Percentiles rank a stretch among this genome's conserved stretches.
These are phyloP conservation scores for Botrytis cinerea DNA, from an alignment of 2,329 filamentous ascomycete genomes.

Conservation along the genomic window DNA sequence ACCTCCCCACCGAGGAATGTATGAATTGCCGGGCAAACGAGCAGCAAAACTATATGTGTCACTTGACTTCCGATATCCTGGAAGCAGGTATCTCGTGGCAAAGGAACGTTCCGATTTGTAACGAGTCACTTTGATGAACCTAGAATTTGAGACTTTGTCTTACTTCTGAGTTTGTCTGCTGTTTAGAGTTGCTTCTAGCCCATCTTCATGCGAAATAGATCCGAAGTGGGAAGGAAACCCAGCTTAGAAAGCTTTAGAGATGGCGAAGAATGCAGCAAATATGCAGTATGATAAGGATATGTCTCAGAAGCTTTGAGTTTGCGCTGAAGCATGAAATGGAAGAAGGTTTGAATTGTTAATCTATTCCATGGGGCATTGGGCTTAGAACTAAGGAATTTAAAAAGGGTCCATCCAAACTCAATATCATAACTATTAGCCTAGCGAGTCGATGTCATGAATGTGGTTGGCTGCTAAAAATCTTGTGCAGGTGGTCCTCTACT, in stretches of 20 bases:
- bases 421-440: neutral
- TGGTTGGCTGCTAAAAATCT: constrained; percentile 24
- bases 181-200: neutral
- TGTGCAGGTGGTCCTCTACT: constrained; percentile 5
- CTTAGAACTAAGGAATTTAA: neutral
- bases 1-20: neutral
- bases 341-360: neutral
- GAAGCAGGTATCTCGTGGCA: constrained; percentile 26
- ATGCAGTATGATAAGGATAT: neutral
- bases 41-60: constrained; percentile 15
- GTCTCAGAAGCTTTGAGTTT: constrained; percentile 3
- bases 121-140: constrained; percentile 21
- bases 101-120: constrained; percentile 21
- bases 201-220: constrained; percentile 6
- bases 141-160: constrained; percentile 17
- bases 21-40: neutral
- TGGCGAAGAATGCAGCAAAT: constrained; percentile 11
- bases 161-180: constrained; percentile 2
- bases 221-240: neutral
- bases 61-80: constrained; percentile 27
- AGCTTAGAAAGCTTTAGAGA: neutral
- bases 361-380: neutral
- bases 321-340: constrained; percentile 1
- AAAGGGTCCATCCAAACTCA: constrained; percentile 9
- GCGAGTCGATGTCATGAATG: constrained; percentile 5